Base-by-base conservation (phyloP, 805 yeast species). In the Groenewaldozyma tartarivorans region DNA sequence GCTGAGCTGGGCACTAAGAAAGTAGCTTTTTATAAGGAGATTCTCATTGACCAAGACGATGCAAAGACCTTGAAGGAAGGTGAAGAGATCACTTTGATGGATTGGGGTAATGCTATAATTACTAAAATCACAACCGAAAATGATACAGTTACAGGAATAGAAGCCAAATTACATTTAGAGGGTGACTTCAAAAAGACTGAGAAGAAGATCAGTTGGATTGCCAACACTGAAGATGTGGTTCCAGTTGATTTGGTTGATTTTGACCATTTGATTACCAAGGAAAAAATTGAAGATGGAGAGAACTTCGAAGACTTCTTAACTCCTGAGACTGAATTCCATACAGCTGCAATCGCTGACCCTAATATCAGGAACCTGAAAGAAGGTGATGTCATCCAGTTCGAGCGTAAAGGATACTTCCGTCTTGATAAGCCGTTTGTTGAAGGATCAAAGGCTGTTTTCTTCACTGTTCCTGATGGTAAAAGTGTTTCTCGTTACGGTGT, bases 171-270 rank as follows among this genome's bases (percentile, higher is more conserved):
- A 54, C 81, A 90, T 63, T 73, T 90, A 57, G 96, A 84, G 51
- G 97, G 97, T 66, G 97, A 90, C 62, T 90, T 88, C 85, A 81
- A 83, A 67, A 90, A 87, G 69, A 90, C 97, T 40, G 84, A 85
- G 52, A 86, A 86, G 77, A 90, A 90, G 65, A 63, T 90, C 46
- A 88, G 95, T 36, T 90, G 97, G 97, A 74, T 90, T 58, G 92
- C 96, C 42, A 78, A 80, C 55, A 79, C 94, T 36, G 67, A 66
- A 20, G 88, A 85, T 55, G 74, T 71, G 48, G 78, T 76, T 43
- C 69, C 74, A 37, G 85, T 83, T 52, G 88, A 84, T 42, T 71
- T 90, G 49, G 83, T 83, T 48, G 95, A 85, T 63, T 90, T 90
- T 55, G 97, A 90, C 62, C 96, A 88, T 56, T 77, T 90, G 59